Percentiles rank a stretch among this genome's conserved stretches.
These are phyloP conservation scores for Cryphonectria carpinicola DNA, from an alignment of 2,329 filamentous ascomycete genomes.

Conservation along the genomic window DNA sequence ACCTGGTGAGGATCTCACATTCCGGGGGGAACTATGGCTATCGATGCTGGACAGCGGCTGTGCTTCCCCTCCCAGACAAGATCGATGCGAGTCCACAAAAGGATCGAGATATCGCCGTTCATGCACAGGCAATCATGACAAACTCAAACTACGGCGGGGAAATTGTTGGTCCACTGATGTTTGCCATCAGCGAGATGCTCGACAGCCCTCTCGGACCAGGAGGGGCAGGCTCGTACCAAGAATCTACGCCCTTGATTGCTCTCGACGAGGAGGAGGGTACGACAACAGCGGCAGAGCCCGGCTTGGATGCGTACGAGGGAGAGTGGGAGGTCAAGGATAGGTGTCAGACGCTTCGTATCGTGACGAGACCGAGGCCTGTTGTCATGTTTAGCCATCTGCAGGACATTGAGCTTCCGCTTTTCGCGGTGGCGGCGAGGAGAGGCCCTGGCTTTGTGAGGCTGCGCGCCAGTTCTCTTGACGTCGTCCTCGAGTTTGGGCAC, in stretches of 20 bases:
- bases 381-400: conserved; percentile 16
- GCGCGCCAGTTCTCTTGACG: conserved; percentile 18
- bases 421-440: conserved; percentile 19
- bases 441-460: conserved; percentile 7
- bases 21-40: conserved; percentile 23
- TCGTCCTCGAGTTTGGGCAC: conserved; percentile 13
- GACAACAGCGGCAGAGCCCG: neutral
- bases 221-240: neutral
- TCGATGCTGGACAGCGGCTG: conserved; percentile 21
- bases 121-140: conserved; percentile 22
- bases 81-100: neutral
- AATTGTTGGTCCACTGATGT: conserved; percentile 9
- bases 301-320: conserved; percentile 22
- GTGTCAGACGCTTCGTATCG: conserved; percentile 19
- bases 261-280: neutral
- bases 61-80: conserved; percentile 14
- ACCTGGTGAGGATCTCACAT: conserved; percentile 24
- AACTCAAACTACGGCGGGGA: conserved; percentile 23
- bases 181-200: conserved; percentile 20
- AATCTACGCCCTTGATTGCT: conserved; percentile 5
- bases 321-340: conserved; percentile 19
- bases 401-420: conserved; percentile 17
- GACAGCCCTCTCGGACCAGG: conserved; percentile 15
- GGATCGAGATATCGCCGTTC: neutral
- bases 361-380: neutral